These are phyloP conservation scores for Aureobasidium sp. DNA, from an alignment of 2,329 filamentous ascomycete genomes.

Conservation along the genomic window DNA sequence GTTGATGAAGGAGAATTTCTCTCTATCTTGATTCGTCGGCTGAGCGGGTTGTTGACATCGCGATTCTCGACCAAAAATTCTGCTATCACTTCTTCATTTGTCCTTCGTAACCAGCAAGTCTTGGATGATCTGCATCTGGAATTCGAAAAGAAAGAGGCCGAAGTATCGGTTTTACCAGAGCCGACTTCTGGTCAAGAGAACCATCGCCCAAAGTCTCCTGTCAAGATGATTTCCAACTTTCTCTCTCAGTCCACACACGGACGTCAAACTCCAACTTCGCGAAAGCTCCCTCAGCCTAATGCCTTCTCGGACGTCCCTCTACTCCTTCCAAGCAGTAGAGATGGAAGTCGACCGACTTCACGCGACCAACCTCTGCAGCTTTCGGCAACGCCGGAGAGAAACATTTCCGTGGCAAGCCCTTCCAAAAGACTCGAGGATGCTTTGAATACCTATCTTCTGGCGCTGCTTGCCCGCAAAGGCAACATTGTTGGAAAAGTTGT, in stretches of 20 bases:
- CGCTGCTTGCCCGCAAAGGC: conserved; percentile 75
- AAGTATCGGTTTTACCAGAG: conserved; percentile 33
- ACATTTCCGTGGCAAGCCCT: conserved; percentile 38
- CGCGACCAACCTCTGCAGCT: conserved; percentile 17
- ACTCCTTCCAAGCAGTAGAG: conserved; percentile 28
- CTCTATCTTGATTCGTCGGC: conserved; percentile 61
- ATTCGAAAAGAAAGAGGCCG: conserved; percentile 15
- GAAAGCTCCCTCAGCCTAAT: conserved; percentile 16
- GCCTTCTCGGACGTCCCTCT: conserved; percentile 24
- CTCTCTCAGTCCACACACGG: conserved; percentile 48
- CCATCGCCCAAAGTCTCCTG: conserved; percentile 73
- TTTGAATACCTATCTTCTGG: conserved; percentile 72
- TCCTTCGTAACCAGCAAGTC: conserved; percentile 70
- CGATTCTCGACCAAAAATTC: conserved; percentile 62
- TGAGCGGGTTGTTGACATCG: conserved; percentile 61
- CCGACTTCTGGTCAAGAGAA: conserved; percentile 14
- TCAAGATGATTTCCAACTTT: conserved; percentile 81
- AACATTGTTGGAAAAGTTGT: conserved; percentile 74
- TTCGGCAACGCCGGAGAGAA: background rate
- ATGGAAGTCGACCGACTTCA: conserved; percentile 25
- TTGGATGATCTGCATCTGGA: conserved; percentile 53
- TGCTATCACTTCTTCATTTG: conserved; percentile 55
- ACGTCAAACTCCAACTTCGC: conserved; percentile 21
- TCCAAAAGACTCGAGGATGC: conserved; percentile 73
- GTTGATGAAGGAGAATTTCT: conserved; percentile 65